Evolutionary conservation across 164 flowering plant genomes (phyloP).

Genomic region (Dillenia turbinata): DNA sequence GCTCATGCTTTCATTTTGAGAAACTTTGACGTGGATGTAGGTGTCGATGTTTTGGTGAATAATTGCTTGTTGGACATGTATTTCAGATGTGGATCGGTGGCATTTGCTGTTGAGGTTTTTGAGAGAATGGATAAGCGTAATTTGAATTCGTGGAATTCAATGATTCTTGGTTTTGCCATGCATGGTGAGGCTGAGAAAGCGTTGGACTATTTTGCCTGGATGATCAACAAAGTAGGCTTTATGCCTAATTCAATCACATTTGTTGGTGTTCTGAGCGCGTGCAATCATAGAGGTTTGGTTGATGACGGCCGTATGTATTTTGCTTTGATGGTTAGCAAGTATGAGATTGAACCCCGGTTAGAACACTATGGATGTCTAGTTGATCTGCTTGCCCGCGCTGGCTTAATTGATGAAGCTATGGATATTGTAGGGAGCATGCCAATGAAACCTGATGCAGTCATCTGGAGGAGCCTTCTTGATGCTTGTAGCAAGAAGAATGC

Average conservation of each 20-base stretch:
- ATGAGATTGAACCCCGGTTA: conserved; percentile 51
- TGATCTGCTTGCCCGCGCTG: conserved; percentile 69
- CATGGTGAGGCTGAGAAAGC: conserved; percentile 57
- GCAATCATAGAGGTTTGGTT: conserved; percentile 53
- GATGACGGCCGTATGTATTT: conserved; percentile 38
- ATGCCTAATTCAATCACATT: conserved; percentile 53
- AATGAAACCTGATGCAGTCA: conserved; percentile 66
- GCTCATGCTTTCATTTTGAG: conserved; percentile 59
- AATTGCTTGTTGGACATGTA: conserved; percentile 69
- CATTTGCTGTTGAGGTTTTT: conserved; percentile 52
- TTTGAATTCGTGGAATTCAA: conserved; percentile 62
- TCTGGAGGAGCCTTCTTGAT: conserved; percentile 85
- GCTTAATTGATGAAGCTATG: conserved; percentile 54
- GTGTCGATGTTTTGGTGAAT: conserved; percentile 41
- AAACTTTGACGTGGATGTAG: conserved; percentile 16
- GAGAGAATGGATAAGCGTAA: conserved; percentile 44
- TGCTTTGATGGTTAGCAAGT: conserved; percentile 41
- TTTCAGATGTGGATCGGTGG: conserved; percentile 64
- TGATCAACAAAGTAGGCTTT: conserved; percentile 33
- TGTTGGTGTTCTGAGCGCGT: conserved; percentile 50
- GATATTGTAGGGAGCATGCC: conserved; percentile 59
- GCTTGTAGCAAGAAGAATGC: conserved; percentile 58
- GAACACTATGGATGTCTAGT: conserved; percentile 86
- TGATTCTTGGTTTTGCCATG: conserved; percentile 64
- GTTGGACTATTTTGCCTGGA: conserved; percentile 36